Evolutionary conservation across 2,329 filamentous ascomycete species (phyloP), one percentile per base, ranked within the genome.

Genomic region (Ceratocystis huliohia): DNA sequence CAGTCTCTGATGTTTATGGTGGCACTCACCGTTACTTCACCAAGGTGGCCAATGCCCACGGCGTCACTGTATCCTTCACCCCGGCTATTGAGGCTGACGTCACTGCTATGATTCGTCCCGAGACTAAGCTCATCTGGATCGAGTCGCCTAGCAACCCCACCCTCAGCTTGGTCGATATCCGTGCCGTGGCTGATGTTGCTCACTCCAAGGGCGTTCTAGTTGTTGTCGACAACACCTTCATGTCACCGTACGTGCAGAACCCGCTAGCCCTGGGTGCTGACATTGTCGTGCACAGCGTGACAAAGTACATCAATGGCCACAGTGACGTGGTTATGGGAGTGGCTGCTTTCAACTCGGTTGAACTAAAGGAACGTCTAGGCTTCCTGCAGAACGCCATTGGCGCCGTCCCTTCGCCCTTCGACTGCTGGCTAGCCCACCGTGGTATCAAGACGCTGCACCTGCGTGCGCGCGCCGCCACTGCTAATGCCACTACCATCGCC

Each of bases 271-370:
- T 93, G 74, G 94, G 94, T 71, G 94, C 94, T 71, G 94, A 99
- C 76, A 92, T 97, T 70, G 93, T 97, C 71, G 88, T 97, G 56
- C 93, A 97, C 82, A 92, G 87, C 66, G 94, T 99, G 66, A 99
- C 94, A 57, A 99, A 99, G 79, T 99, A 97, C 79, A 97, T 99
- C 80, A 97, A 97, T 76, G 94, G 94, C 63, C 94, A 99, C 80
- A 84, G 86, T 74, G 94, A 99, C 75, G 94, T 99, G 7, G 87
- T 97, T 72, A 99, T 99, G 94, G 94, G 94, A 70, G 88, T 94
- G 37, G 93, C 91, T 61, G 94, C 94, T 63, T 95, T 96, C 83
- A 97, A 96, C 82, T 89, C 88, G 37, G 85, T 91, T 66, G 82
- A 85, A 20, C 81, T 99, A 71, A 86, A 86, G 74, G 80, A 87